Conservation (phyloP, 2,329 filamentous ascomycete species). For the Orbilia oligospora region DNA sequence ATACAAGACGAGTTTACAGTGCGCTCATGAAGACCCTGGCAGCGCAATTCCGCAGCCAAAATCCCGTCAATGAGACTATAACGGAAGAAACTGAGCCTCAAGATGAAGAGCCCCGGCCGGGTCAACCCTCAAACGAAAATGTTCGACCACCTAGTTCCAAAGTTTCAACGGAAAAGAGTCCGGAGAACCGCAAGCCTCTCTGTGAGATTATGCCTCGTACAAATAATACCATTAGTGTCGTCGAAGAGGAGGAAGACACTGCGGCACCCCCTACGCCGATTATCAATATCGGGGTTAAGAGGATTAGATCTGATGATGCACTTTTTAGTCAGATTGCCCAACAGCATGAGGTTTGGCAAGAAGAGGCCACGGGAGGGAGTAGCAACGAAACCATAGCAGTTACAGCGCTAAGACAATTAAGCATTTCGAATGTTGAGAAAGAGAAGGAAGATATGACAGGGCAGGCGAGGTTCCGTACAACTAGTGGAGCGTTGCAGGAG, state of each 20-base stretch:
- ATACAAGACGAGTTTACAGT: constrained; percentile 50
- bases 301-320: constrained; percentile 43
- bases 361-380: constrained; percentile 20
- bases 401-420: constrained; percentile 40
- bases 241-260: constrained; percentile 39
- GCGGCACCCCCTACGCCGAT: constrained; percentile 17
- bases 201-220: constrained; percentile 41
- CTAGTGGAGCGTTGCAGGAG: constrained; percentile 46
- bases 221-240: constrained; percentile 28
- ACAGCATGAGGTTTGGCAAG: constrained; percentile 53
- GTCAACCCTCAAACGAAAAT: constrained; percentile 42
- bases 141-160: constrained; percentile 18
- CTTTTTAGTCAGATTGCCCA: constrained; percentile 54
- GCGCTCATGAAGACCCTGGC: constrained; percentile 48
- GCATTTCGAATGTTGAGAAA: constrained; percentile 43
- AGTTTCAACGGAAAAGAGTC: constrained; percentile 38
- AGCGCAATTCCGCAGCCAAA: constrained; percentile 19
- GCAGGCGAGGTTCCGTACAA: constrained; percentile 2
- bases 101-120: constrained; percentile 20
- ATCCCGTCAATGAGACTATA: constrained; percentile 17
- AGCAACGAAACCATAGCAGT: constrained; percentile 18
- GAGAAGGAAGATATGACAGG: constrained; percentile 24
- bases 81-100: constrained; percentile 29
- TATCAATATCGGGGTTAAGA: constrained; percentile 30
- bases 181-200: constrained; percentile 42